Base-by-base conservation (phyloP, 805 yeast genomes). In the Saccharomyces mikatae region DNA sequence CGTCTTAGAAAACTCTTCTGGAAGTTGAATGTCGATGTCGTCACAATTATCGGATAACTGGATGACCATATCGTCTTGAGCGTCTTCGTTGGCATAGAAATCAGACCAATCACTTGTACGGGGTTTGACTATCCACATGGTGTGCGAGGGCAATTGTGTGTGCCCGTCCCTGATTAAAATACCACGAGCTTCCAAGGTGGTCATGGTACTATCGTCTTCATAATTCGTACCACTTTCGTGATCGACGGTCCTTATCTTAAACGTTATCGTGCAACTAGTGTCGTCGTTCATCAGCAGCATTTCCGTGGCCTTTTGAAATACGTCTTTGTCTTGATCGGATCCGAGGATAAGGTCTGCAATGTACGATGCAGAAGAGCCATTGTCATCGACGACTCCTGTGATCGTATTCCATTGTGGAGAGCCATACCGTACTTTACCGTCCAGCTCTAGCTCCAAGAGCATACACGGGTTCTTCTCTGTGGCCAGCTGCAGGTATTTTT, bases 81-180 rank as follows among this genome's bases (percentile, higher is more conserved):
- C 44, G 44, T 36, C 44, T 9, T 36, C 44, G 24, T 36, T 36
- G 44, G 44, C 44, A 11, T 41, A 29, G 11, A 31, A 46, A 14
- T 48, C 50, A 14, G 52, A 36, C 27, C 85, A 71, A 2, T 79
- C 76, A 41, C 84, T 85, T 27, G 52, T 60, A 41, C 52, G 58
- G 2, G 95, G 96, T 62, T 87, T 85, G 5, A 94, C 77, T 3
- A 92, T 83, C 98, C 98, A 92, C 87, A 94, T 87, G 1, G 96
- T 83, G 68, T 89, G 95, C 0, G 86, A 76, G 0, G 92, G 91
- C 41, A 78, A 66, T 14, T 78, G 74, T 0, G 83, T 76, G 41
- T 73, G 72, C 2, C 76, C 68, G 64, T 85, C 87, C 58, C 82
- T 86, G 8, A 94, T 84, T 22, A 92, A 69, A 9, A 94, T 85